Base-by-base conservation (phyloP, 2,329 filamentous ascomycete genomes). In the Onygenales sp. region DNA sequence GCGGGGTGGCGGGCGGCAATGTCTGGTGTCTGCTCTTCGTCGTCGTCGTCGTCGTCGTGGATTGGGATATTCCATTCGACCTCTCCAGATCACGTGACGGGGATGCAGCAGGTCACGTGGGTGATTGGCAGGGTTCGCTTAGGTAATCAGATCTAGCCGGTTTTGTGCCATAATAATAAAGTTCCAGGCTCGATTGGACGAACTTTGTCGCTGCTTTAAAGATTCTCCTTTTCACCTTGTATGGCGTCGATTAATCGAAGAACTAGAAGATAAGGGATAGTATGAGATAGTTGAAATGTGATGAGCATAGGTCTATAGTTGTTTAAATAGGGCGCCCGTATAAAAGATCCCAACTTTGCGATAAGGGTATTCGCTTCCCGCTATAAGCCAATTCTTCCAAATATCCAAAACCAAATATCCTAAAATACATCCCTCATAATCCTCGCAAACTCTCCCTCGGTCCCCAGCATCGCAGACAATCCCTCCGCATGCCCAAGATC, bases 391-490 rank as follows among this genome's bases (percentile, higher is more conserved):
- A 47, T 35, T 38, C 6, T 33, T 9, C 36, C 21, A 38, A 10
- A 21, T 14, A 14, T 21, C 13, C 14, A 9, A 43, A 17, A 9
- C n/a, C 39, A 7, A 5, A 14, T 7, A 42, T 42, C 14, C 72
- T 60, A 84, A 56, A 84, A 83, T 47, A 84, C 63, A 60, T 82
- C 78, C 57, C 78, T 73, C 64, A 85, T 72, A 38, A 83, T 80
- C 54, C 76, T 74, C 35, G 78, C 75, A 64, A 84, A 69, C 60
- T 83, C 81, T 43, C 81, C 80, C 55, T 84, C 81, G 47, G 75
- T 75, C 3, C 76, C 78, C 58, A 80, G 72, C 7, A 73, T 72
- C 47, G 69, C 68, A 14, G 73, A 60, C 36, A 69, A 69, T 44
- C 75, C 72, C 2, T 73, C 72, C 9, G 72, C 72, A 57, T 72